Percentiles rank a stretch among this genome's conserved stretches.
Conservation (phyloP, 164 flowering plant species). For the Litsea cubeba region DNA sequence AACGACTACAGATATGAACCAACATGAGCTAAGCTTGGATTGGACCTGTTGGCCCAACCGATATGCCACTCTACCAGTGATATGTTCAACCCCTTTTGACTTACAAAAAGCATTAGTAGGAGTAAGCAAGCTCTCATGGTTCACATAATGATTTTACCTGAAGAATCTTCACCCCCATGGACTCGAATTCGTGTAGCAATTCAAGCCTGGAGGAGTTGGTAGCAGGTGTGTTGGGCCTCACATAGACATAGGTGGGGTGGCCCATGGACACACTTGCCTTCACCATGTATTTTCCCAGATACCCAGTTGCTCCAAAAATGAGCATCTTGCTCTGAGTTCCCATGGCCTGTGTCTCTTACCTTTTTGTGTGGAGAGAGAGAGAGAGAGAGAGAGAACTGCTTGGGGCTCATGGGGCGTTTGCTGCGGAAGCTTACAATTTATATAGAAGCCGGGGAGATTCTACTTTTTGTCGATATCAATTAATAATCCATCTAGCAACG, state of each 20-base stretch:
- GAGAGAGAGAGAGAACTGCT: not conserved
- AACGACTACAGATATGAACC: too few species aligned
- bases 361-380: not conserved
- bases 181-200: conserved; percentile 16
- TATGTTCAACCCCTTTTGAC: too few species aligned
- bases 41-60: too few species aligned
- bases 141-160: conserved; percentile 13
- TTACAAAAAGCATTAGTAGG: too few species aligned
- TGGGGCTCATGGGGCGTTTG: not conserved
- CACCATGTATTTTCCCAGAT: conserved; percentile 34
- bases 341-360: conserved; percentile 4
- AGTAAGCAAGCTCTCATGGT: too few species aligned
- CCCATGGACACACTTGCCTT: conserved; percentile 28
- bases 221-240: conserved; percentile 19
- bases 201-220: conserved; percentile 15
- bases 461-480: not conserved
- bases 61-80: too few species aligned
- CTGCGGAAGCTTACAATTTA: not conserved
- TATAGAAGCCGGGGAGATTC: not conserved
- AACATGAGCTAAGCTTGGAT: too few species aligned
- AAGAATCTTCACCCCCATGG: conserved; percentile 29
- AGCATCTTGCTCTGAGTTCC: conserved; percentile 25
- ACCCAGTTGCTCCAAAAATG: conserved; percentile 42
- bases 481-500: too few species aligned
- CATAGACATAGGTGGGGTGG: conserved; percentile 33